Evolutionary conservation across 2,329 filamentous ascomycete species (phyloP), one percentile per base, ranked within the genome.

Genomic region (Clonostachys byssicola): DNA sequence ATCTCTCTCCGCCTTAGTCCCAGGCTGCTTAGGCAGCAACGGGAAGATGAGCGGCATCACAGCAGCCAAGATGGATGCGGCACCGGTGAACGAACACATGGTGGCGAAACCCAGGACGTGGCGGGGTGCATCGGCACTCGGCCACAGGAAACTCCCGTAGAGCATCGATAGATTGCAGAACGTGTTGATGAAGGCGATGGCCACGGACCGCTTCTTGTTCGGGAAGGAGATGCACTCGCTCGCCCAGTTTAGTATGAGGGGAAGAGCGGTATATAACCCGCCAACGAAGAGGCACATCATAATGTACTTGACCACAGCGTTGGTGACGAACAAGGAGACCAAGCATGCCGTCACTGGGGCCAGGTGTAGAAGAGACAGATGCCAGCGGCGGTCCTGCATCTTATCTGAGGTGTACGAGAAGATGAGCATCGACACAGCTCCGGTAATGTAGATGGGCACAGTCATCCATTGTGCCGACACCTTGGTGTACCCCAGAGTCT

Each of bases 391-490:
- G 38, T 61, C 58, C 17, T 50, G 45, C 5, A 47, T 47, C 9
- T 54, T 54, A 40, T 66, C 63, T 4, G 58, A 53, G 30, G 52
- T 51, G 43, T 48, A 56, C 12, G 58, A 54, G 20, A 55, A 44
- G 33, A 54, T 17, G 5, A 58, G 47, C 42, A 53, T 53, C 33
- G 49, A 54, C n/a, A 57, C 39, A 2, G 54, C 48, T 1, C 53
- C 57, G 3, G 53, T 50, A 35, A 48, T 48, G 43, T 54, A 60
- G 34, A 60, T 56, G 0, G 58, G 58, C 0, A 58, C 58, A 2
- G 57, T 60, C 54, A 60, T 57, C 18, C 58, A 51, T 42, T 60
- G 57, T 10, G 55, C 57, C 6, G 54, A 54, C 38, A 58, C 56
- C 30, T 50, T 54, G 12, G 55, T 56, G 45, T 56, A 56, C 5